Base-by-base conservation (phyloP, 345 rosid species). In the Laguncularia racemosa region DNA sequence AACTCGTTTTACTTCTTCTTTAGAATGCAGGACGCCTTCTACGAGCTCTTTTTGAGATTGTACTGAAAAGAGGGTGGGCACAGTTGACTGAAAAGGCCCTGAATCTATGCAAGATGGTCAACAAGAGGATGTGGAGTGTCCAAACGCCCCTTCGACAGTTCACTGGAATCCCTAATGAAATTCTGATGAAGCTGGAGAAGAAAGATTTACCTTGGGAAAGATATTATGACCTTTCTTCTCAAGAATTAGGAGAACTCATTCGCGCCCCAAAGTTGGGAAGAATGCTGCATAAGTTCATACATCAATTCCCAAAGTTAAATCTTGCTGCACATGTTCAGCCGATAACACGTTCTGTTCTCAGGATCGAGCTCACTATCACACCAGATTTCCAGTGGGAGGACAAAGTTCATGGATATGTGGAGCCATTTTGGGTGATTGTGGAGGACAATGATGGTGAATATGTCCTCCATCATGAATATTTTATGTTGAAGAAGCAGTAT, bases 121-220 rank as follows among this genome's bases (percentile, higher is more conserved):
- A 75, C 59, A 93, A 75, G 85, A 83, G 97, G 71, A 93, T 89
- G 90, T 89, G 99, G 99, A 84, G 86, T 73, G 95, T 89, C 71
- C 98, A 92, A 58, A 89, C 95, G 43, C 95, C 96, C 5, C 91
- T 92, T 56, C 89, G 95, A 14, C 98, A 92, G 64, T 92, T 92
- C 74, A 58, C 63, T 58, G 95, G 89, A 51, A 83, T 92, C 67
- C 88, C 89, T 16, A 83, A 81, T 73, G 96, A 89, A 40, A 80
- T 86, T 70, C 65, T 92, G 63, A 83, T 76, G 79, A 89, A 83
- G 75, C 73, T 92, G 78, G 98, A 85, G 82, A 89, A 86, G 88
- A 92, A 89, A 66, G 96, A 89, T 76, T 78, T 89, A 81, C 81
- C 89, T n/a, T 92, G 98, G 98, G 96, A 86, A 62, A 83, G 97